Evolutionary conservation across 2,329 filamentous ascomycete species (phyloP).

Genomic region (Ploettnerulaceae sp.): DNA sequence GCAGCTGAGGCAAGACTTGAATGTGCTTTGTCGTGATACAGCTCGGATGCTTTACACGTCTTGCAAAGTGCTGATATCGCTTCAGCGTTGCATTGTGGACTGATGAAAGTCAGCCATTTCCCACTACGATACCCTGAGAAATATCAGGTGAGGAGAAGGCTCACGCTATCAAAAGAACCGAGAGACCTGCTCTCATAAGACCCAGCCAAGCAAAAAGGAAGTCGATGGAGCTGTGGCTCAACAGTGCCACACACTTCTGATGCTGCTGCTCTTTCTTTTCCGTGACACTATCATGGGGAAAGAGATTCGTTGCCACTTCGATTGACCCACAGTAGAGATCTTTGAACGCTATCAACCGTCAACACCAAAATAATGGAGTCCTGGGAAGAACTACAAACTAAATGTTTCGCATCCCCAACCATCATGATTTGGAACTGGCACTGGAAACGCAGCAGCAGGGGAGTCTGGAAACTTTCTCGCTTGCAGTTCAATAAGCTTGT

Average conservation of each 20-base stretch:
- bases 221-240: constrained; percentile 51
- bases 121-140: no score
- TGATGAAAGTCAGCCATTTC: constrained; percentile 27
- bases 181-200: constrained; percentile 49
- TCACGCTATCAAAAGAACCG: constrained; percentile 53
- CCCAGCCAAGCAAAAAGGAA: constrained; percentile 58
- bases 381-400: background rate
- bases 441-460: constrained; percentile 48
- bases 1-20: constrained; percentile 14
- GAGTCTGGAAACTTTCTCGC: constrained; percentile 36
- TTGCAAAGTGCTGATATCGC: constrained; percentile 51
- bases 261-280: background rate
- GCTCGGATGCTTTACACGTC: constrained; percentile 40
- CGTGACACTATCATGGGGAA: background rate
- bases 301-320: background rate
- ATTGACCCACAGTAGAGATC: constrained; percentile 4
- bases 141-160: constrained; percentile 16
- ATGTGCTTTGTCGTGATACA: constrained; percentile 39
- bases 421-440: background rate
- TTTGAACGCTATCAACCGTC: constrained; percentile 1
- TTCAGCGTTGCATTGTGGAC: constrained; percentile 41
- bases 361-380: background rate
- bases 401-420: background rate
- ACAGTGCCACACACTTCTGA: constrained; percentile 42
- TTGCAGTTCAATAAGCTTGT: constrained; percentile 46